These are phyloP conservation scores for Oenanthe javanica DNA, from an alignment of 140 eudicot genomes.

Conservation along the genomic window DNA sequence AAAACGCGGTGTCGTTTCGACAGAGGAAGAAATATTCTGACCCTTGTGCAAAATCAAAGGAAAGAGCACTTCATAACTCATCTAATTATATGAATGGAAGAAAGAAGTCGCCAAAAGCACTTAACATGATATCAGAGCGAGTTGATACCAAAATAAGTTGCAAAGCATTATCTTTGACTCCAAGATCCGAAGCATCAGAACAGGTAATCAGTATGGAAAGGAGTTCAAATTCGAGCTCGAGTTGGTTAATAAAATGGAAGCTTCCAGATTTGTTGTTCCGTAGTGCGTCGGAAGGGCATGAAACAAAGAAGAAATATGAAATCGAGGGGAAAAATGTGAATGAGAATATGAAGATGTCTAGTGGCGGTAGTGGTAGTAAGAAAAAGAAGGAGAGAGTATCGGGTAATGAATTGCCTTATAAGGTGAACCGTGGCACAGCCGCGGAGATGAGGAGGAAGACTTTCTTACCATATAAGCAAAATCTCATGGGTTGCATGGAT, in stretches of 20 bases:
- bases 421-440: conserved; percentile 24
- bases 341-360: conserved; percentile 15
- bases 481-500: conserved; percentile 42
- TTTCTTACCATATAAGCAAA: conserved; percentile 39
- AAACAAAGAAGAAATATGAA: conserved; percentile 9
- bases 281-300: conserved; percentile 40
- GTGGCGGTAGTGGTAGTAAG: conserved; percentile 16
- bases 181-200: neutral
- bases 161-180: neutral
- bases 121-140: conserved; percentile 26
- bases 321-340: conserved; percentile 3
- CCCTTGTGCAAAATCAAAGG: conserved; percentile 15
- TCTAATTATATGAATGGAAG: neutral
- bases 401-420: conserved; percentile 35
- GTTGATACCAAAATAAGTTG: conserved; percentile 1
- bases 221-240: neutral
- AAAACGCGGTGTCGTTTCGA: conserved; percentile 10
- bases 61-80: conserved; percentile 3
- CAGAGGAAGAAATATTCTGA: conserved; percentile 10
- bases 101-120: conserved; percentile 16
- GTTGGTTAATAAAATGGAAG: conserved; percentile 35
- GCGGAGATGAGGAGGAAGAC: conserved; percentile 51
- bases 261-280: conserved; percentile 39
- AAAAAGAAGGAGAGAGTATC: conserved; percentile 22
- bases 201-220: conserved; percentile 1